Conservation (phyloP, 2,329 filamentous ascomycete species). For the Salinomyces thailandicus region DNA sequence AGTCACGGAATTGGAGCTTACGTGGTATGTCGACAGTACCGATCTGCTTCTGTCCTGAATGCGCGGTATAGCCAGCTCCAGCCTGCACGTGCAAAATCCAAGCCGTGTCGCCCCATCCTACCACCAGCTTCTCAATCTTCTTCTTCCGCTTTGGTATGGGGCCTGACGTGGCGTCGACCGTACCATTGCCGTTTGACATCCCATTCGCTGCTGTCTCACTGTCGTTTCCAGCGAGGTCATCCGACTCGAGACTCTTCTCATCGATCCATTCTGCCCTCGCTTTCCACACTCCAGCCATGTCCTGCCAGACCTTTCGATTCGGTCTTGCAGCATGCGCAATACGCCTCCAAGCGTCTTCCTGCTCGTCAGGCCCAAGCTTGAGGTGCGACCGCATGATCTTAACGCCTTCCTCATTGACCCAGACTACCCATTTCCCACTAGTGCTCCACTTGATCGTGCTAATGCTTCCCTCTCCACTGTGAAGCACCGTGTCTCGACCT, state of each 20-base stretch:
- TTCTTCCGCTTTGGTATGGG: constrained; percentile 18
- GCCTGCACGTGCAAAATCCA: constrained; percentile 92
- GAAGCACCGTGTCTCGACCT: constrained; percentile 77
- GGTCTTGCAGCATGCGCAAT: constrained; percentile 88
- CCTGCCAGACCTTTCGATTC: constrained; percentile 78
- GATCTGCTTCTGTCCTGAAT: constrained; percentile 57
- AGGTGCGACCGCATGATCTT: constrained; percentile 93
- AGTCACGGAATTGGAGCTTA: constrained; percentile 82
- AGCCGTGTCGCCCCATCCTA: constrained; percentile 92
- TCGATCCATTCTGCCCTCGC: constrained; percentile 89
- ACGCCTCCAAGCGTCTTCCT: constrained; percentile 83
- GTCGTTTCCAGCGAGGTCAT: constrained; percentile 45
- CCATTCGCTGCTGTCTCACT: constrained; percentile 23
- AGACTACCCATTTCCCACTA: constrained; percentile 83
- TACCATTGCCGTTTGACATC: constrained; percentile 17
- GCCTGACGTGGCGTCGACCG: constrained; percentile 13
- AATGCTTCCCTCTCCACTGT: constrained; percentile 85
- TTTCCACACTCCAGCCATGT: constrained; percentile 95
- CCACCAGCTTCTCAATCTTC: constrained; percentile 62
- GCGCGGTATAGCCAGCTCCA: constrained; percentile 51
- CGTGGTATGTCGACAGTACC: constrained; percentile 85
- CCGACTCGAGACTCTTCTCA: constrained; percentile 63
- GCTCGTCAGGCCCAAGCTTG: constrained; percentile 63
- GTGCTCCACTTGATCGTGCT: constrained; percentile 90
- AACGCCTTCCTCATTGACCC: constrained; percentile 94